Percentiles rank a stretch among this genome's conserved stretches.
Evolutionary conservation across 441 rosid species (phyloP).

Genomic region (Dalechampia spathulata): DNA sequence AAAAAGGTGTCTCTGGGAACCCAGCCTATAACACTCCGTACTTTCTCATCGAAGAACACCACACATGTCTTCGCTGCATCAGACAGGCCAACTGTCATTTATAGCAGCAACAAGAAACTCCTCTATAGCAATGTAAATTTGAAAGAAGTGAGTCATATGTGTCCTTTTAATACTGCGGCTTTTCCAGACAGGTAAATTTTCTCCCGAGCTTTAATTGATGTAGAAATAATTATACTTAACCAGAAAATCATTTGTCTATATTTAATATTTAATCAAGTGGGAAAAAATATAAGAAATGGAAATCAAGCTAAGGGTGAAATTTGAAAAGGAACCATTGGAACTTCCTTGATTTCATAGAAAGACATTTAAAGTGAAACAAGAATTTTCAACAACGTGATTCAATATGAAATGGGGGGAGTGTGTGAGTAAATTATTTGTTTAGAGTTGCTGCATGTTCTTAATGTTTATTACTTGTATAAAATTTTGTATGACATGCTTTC

Average conservation of each 20-base stretch:
- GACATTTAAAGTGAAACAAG: too few species aligned
- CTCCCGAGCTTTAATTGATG: not conserved
- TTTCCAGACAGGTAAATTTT: slow-evolving; percentile 80
- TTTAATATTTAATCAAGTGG: too few species aligned
- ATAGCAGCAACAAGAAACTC: slow-evolving; percentile 96
- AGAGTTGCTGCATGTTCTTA: too few species aligned
- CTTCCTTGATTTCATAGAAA: too few species aligned
- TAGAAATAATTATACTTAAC: not conserved
- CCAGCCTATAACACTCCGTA: slow-evolving; percentile 95
- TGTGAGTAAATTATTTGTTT: too few species aligned
- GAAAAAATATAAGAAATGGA: too few species aligned
- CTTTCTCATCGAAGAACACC: slow-evolving; percentile 86
- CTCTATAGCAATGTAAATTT: slow-evolving; percentile 94
- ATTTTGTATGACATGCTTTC: not conserved
- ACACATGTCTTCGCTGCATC: slow-evolving; percentile 98
- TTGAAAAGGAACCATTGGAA: too few species aligned
- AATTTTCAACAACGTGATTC: too few species aligned
- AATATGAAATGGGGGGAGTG: too few species aligned
- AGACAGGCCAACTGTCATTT: slow-evolving; percentile 96
- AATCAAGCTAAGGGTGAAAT: too few species aligned
- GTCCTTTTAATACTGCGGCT: slow-evolving; percentile 98
- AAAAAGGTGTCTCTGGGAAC: slow-evolving; percentile 95
- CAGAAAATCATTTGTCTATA: too few species aligned
- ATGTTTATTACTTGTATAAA: too few species aligned
- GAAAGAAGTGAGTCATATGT: slow-evolving; percentile 98